Base-by-base conservation (phyloP, 441 rosid species). In the Metrosideros polymorpha region DNA sequence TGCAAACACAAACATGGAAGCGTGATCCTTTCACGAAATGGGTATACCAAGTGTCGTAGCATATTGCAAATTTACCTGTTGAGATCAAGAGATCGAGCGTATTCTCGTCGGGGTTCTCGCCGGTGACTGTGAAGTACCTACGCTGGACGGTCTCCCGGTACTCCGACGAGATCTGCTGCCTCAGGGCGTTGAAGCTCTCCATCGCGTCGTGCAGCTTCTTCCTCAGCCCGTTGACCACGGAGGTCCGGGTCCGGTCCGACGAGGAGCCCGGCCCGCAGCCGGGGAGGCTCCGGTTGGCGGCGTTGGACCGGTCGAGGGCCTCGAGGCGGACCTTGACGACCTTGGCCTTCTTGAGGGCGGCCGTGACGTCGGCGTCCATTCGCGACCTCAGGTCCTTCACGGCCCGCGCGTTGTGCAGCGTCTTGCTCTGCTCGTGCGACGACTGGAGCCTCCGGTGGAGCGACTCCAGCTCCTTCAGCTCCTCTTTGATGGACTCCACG, bases 401-500 rank as follows among this genome's bases (percentile, higher is more conserved):
- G 43, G 89, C 53, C 86, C 55, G 84, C 83, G 89, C 84, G 84
- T 87, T 79, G 89, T 87, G 89, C 19, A 87, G 88, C 66, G 86
- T 87, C 66, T 87, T 87, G 86, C 88, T 87, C 85, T 84, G 51
- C 82, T 86, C 88, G 76, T 87, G 88, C 53, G 85, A 71, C 29
- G 88, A 29, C 86, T 76, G 88, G 15, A 87, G 88, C 35, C 86
- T 56, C 66, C 30, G 83, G 85, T 43, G 66, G 39, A 87, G 86
- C 47, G 83, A 59, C 45, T 87, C 89, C 47, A 87, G 89, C 84
- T 87, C 89, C 77, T 77, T 77, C 47, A 87, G 89, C 17, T 84
- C 89, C 55, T 87, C 89, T 59, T 87, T 87, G 84, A 87, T 82
- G 79, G 86, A 84, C 84, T 87, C 89, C 79, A 87, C 89, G 89